Evolutionary conservation across 192 early-diverging fungal genomes (phyloP), one percentile per base, ranked within the genome.

Genomic region (Mortierella hygrophila): DNA sequence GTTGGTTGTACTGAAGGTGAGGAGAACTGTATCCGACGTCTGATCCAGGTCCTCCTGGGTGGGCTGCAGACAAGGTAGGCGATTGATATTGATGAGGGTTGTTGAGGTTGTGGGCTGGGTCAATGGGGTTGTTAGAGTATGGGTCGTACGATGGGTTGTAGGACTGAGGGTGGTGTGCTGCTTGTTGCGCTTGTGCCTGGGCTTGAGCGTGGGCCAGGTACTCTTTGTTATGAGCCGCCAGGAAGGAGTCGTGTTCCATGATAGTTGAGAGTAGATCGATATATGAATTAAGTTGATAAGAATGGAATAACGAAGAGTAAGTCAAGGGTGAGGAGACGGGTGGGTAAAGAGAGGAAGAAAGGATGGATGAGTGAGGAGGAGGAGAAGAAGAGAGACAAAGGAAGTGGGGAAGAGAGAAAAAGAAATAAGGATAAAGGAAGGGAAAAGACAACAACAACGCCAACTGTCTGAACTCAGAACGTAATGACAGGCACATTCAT

Each of bases 181-280:
- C 47, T 23, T 41, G 70, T 32, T 29, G 72, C 54, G 71, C 68
- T 29, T 75, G 77, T 46, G 60, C 41, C 21, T 74, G 76, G 32
- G 72, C 46, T 32, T 44, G 72, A 26, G 47, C 68, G 42, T 75
- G 77, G 68, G 60, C 52, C 35, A 69, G 76, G 49, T 74, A 74
- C 20, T 80, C 79, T 80, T 65, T 49, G 46, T 79, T 40, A n/a
- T 74, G 60, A n/a, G 55, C 47, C 60, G 60, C 41, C 20, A 83
- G 68, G 40, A 83, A 83, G 65, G 82, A 47, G 42, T 78, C 71
- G 73, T 74, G 49, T 83, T 83, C 82, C 82, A 83, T 83, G 49
- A 18, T 72, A 1, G 41, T 21, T 69, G 42, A 11, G 44, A 75
- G 21, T 70, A 47, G 68, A 72, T 49, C 35, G 55, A 75, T 7